phyloP scores from a whole-genome alignment of 768 basidiomycete species.

The Xerocomellus intermedius region DNA sequence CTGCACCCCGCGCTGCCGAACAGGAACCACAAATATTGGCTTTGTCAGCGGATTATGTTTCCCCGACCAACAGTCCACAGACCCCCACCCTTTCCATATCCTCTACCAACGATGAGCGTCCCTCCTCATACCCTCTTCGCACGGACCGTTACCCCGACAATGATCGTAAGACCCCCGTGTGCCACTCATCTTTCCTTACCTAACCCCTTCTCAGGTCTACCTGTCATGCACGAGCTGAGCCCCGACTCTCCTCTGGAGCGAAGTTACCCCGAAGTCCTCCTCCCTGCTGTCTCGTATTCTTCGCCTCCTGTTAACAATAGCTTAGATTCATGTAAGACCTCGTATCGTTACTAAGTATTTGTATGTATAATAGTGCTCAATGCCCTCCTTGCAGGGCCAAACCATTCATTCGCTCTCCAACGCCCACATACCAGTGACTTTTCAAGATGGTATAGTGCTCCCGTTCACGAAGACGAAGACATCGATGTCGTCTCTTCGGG shows the following conservation, averaged over 20 bases:
- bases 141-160: constrained; percentile 28
- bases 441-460: constrained; percentile 18
- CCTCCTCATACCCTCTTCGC: constrained; percentile 35
- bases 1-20: constrained; percentile 57
- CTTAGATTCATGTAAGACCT: constrained; percentile 71
- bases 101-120: constrained; percentile 40
- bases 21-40: constrained; percentile 54
- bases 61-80: constrained; percentile 41
- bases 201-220: constrained; percentile 23
- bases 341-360: constrained; percentile 70
- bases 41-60: constrained; percentile 44
- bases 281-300: constrained; percentile 29
- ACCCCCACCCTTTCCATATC: constrained; percentile 49
- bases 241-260: constrained; percentile 35
- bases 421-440: constrained; percentile 31
- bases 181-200: neutral
- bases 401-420: constrained; percentile 24
- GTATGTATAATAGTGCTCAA: constrained; percentile 68
- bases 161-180: constrained; percentile 22
- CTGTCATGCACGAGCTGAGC: constrained; percentile 30
- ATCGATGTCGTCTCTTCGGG: constrained; percentile 23
- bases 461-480: constrained; percentile 17
- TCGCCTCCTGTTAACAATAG: constrained; percentile 45
- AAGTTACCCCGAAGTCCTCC: constrained; percentile 30
- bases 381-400: constrained; percentile 52